Percentiles rank a stretch among this genome's conserved stretches.
Evolutionary conservation across 1,284 basidiomycete species (phyloP).

Genomic region (Apiotrichum brassicae): DNA sequence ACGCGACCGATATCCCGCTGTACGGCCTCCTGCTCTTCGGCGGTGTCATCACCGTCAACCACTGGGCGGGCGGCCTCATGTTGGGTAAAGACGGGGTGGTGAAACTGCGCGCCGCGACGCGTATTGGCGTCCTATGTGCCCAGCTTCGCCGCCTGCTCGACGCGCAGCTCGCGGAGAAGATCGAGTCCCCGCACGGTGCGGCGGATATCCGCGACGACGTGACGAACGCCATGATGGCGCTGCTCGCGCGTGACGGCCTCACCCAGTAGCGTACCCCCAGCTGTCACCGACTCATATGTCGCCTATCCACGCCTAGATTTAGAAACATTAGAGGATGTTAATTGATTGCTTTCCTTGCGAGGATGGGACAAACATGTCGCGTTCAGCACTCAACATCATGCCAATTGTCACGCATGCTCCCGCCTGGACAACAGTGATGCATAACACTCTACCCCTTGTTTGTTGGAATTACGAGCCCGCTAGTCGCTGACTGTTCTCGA

Average conservation of each 20-base stretch:
- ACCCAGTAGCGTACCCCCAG: too few species aligned
- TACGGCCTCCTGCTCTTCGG: slow-evolving; percentile 81
- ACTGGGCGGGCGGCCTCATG: slow-evolving; percentile 67
- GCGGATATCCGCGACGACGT: slow-evolving; percentile 57
- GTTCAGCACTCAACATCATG: too few species aligned
- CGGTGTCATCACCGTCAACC: slow-evolving; percentile 69
- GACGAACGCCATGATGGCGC: slow-evolving; percentile 61
- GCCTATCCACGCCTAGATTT: too few species aligned
- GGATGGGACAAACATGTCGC: too few species aligned
- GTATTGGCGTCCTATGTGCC: slow-evolving; percentile 84
- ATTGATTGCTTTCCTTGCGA: too few species aligned
- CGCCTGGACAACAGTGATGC: too few species aligned
- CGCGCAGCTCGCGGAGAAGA: slow-evolving; percentile 56
- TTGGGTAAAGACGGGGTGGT: slow-evolving; percentile 56
- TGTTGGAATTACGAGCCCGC: too few species aligned
- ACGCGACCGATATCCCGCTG: slow-evolving; percentile 82
- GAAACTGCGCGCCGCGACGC: slow-evolving; percentile 71
- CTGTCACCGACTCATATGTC: too few species aligned
- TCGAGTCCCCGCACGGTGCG: slow-evolving; percentile 45
- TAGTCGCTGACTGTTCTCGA: too few species aligned
- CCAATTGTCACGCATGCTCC: too few species aligned
- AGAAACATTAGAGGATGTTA: too few species aligned
- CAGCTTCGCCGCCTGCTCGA: slow-evolving; percentile 74
- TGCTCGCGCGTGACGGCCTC: slow-evolving; percentile 52
- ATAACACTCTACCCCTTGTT: too few species aligned